These are phyloP conservation scores for Stipa capillata DNA, from an alignment of 176 grass and related monocot genomes.

Conservation along the genomic window DNA sequence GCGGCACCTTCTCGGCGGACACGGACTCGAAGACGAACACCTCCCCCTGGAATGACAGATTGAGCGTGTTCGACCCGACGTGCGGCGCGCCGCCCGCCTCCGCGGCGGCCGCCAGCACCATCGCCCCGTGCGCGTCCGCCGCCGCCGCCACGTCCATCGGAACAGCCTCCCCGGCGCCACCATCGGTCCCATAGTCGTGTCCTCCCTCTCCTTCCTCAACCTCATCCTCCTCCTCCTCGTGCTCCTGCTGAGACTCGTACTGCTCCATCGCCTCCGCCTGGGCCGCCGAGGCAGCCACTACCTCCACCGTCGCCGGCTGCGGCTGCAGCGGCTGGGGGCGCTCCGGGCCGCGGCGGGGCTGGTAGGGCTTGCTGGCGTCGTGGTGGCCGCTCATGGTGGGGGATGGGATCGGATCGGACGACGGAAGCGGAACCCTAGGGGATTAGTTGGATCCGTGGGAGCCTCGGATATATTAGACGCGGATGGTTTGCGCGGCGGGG, in stretches of 20 bases:
- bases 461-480: neutral
- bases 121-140: constrained; percentile 24
- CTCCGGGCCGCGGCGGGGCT: constrained; percentile 55
- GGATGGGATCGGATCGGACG: constrained; percentile 42
- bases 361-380: constrained; percentile 65
- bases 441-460: constrained; percentile 39
- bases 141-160: constrained; percentile 54
- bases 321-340: constrained; percentile 4
- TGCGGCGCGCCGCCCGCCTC: constrained; percentile 8
- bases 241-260: constrained; percentile 14
- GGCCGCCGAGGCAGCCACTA: constrained; percentile 2
- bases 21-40: constrained; percentile 94
- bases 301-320: neutral
- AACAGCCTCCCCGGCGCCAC: constrained; percentile 12
- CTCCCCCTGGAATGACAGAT: constrained; percentile 89
- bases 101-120: neutral
- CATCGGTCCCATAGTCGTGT: constrained; percentile 22
- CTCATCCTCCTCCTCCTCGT: constrained; percentile 11
- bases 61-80: constrained; percentile 50
- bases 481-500: neutral
- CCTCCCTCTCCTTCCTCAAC: constrained; percentile 25
- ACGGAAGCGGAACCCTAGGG: constrained; percentile 55
- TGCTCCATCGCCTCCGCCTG: constrained; percentile 46
- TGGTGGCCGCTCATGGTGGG: constrained; percentile 60
- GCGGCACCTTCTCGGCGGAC: constrained; percentile 78